Conservation (phyloP, 2,329 filamentous ascomycete genomes). For the Arthroderma sp. region DNA sequence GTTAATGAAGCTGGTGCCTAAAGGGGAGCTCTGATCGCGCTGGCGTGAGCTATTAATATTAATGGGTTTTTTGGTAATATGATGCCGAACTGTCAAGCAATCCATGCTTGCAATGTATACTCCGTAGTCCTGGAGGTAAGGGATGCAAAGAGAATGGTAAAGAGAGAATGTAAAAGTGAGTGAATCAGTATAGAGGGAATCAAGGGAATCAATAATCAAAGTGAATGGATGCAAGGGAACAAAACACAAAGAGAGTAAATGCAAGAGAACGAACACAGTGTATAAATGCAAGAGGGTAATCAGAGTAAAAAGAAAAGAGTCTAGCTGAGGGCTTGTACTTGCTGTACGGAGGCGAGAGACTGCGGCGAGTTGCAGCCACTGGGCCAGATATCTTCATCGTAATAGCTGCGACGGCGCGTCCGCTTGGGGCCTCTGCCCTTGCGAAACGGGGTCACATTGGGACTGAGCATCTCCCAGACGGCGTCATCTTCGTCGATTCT, state of each 20-base stretch:
- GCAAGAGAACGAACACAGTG: too few relatives aligned
- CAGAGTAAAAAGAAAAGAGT: background rate
- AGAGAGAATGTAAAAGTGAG: background rate
- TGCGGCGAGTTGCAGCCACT: background rate
- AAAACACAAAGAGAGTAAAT: too few relatives aligned
- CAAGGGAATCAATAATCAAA: too few relatives aligned
- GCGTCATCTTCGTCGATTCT: background rate
- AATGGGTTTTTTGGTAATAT: background rate
- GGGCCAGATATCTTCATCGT: slow-evolving; percentile 11
- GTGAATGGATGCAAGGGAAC: too few relatives aligned
- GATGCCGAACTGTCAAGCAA: background rate
- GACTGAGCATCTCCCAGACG: slow-evolving; percentile 9
- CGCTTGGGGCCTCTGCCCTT: slow-evolving; percentile 11
- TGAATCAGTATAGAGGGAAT: background rate
- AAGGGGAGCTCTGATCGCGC: background rate
- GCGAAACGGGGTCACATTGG: slow-evolving; percentile 12
- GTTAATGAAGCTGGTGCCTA: background rate
- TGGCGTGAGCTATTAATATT: background rate
- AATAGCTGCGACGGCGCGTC: slow-evolving; percentile 10
- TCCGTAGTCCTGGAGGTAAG: background rate
- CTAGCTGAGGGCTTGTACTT: background rate
- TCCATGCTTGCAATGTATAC: background rate
- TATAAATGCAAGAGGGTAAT: background rate
- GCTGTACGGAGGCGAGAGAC: background rate
- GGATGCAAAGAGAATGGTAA: background rate